Percentiles rank a stretch among this genome's conserved stretches.
Evolutionary conservation across 1,284 basidiomycete species (phyloP).

Genomic region (Rhodofomes roseus): DNA sequence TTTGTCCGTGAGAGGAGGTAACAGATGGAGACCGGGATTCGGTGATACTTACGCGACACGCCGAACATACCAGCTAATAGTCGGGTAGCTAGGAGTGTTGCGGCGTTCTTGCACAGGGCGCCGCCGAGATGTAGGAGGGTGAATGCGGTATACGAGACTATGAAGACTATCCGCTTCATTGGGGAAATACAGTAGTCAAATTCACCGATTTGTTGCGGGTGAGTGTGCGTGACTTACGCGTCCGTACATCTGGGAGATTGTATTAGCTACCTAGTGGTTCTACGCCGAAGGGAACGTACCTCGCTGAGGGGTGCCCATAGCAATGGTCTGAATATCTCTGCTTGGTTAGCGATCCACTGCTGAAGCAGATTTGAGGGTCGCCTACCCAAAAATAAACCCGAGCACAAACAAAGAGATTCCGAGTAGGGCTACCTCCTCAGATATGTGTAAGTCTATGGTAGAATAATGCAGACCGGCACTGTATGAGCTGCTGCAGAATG

Average conservation of each 20-base stretch:
- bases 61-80: constrained; percentile 60
- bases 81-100: constrained; percentile 56
- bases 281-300: constrained; percentile 25
- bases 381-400: constrained; percentile 37
- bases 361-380: background rate
- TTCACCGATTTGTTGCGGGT: too few species aligned
- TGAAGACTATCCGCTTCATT: constrained; percentile 46
- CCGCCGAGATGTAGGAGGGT: constrained; percentile 63
- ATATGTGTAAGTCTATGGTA: constrained; percentile 44
- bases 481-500: constrained; percentile 60
- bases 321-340: constrained; percentile 37
- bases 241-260: constrained; percentile 40
- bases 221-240: constrained; percentile 32
- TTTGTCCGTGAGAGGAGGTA: constrained; percentile 5
- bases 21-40: background rate
- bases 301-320: constrained; percentile 66
- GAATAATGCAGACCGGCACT: constrained; percentile 50
- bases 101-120: constrained; percentile 53
- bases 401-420: constrained; percentile 63
- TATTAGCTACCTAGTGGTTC: background rate
- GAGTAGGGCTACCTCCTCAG: constrained; percentile 51
- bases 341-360: background rate
- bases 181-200: background rate
- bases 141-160: constrained; percentile 55
- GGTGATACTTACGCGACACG: constrained; percentile 41